These are phyloP conservation scores for Teratosphaeria nubilosa DNA, from an alignment of 2,329 filamentous ascomycete genomes.

Conservation along the genomic window DNA sequence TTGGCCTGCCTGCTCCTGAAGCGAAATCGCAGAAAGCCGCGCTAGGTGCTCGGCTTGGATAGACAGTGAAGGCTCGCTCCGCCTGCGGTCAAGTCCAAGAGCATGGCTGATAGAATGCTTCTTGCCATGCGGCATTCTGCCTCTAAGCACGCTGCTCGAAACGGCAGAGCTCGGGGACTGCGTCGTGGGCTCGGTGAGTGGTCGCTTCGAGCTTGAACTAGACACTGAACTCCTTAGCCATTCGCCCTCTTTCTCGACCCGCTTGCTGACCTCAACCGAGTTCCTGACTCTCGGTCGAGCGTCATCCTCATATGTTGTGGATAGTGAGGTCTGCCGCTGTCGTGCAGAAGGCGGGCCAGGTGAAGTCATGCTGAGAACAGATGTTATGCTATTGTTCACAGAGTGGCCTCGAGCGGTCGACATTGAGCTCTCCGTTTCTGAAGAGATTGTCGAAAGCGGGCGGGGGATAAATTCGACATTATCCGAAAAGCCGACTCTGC, in stretches of 20 bases:
- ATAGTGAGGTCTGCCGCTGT: constrained; percentile 30
- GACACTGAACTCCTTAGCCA: constrained; percentile 20
- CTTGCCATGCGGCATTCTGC: constrained; percentile 35
- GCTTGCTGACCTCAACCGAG: constrained; percentile 15
- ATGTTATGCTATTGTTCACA: constrained; percentile 70
- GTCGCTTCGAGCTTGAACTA: constrained; percentile 10
- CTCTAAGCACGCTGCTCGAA: constrained; percentile 8
- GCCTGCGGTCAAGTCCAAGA: constrained; percentile 48
- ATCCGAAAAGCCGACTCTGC: constrained; percentile 71
- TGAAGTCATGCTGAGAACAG: constrained; percentile 54
- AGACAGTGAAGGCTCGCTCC: constrained; percentile 28
- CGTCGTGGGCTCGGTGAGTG: constrained; percentile 12
- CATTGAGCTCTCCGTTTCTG: constrained; percentile 68
- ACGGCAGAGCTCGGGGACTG: constrained; percentile 8
- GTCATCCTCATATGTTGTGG: constrained; percentile 32
- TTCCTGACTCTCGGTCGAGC: constrained; percentile 49
- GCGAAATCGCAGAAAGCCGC: constrained; percentile 21
- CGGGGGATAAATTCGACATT: constrained; percentile 73
- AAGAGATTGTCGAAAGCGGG: constrained; percentile 74
- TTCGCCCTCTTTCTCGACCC: constrained; percentile 23
- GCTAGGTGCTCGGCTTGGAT: constrained; percentile 14
- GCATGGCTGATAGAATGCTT: constrained; percentile 55
- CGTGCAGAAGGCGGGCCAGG: constrained; percentile 35
- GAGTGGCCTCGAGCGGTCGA: constrained; percentile 62
- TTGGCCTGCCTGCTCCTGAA: constrained; percentile 15